Evolutionary conservation across 495 filamentous ascomycete species (phyloP), one percentile per base, ranked within the genome.

Genomic region (Penicillium canariense): DNA sequence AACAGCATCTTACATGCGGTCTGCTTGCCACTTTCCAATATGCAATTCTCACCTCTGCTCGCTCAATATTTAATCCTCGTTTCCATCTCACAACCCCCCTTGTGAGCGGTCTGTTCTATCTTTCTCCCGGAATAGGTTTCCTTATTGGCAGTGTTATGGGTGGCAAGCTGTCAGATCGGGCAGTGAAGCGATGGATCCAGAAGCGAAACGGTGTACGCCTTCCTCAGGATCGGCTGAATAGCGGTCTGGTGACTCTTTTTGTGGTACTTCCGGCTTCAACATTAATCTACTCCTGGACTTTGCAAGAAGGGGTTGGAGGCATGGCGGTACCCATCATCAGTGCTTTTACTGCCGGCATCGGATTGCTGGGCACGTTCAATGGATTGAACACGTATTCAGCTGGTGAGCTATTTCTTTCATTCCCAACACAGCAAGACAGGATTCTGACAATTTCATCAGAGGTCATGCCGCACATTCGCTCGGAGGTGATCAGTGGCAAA

Each of bases 341-440:
- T 62, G 85, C 87, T 56, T 90, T 90, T 60, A 56, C 84, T 26
- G 84, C 86, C 25, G 87, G 86, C 3, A 72, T 87, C 1, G 86
- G 84, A 0, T 78, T 89, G 61, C 75, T 89, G 39, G 86, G 88
- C 57, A 81, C 79, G 58, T 91, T 89, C 66, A 87, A 87, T 54
- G 76, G 75, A 17, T 66, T 90, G 43, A 91, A 90, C 65, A 89
- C 87, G 1, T 90, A 91, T 70, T 84, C 84, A 52, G 76, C 88
- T 34, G 87, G 89, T 74, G 77, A 83, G 53, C 84, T 78, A 46
- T 27, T 39, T 15, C 8, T 1, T 11, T 22, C 14, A 22, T 14
- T 4, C 23, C 4, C 3, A 14, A 0, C 6, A 22, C 10, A 40
- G 18, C 18, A 40, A 0, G 11, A 4, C 12, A 25, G 28, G 1